These are phyloP conservation scores for Monascus purpureus DNA, from an alignment of 495 filamentous ascomycete species.

Conservation along the genomic window DNA sequence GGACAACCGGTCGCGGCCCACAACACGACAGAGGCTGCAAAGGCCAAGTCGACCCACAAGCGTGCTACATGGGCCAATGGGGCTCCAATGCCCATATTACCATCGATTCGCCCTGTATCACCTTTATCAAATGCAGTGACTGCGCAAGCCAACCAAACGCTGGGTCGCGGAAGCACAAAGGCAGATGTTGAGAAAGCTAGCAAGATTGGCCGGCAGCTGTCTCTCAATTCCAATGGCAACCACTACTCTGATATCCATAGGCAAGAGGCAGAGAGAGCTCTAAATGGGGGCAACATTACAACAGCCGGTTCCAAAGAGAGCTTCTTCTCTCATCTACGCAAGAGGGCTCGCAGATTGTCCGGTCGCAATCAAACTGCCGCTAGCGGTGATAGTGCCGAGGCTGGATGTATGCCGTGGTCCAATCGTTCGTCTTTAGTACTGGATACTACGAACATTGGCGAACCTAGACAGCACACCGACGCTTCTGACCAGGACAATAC, in stretches of 20 bases:
- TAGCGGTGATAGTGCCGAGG: slow-evolving; percentile 72
- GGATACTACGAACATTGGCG: slow-evolving; percentile 42
- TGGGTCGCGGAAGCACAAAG: slow-evolving; percentile 15
- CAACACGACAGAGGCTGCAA: slow-evolving; percentile 31
- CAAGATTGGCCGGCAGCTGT: slow-evolving; percentile 94
- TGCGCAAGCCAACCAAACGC: slow-evolving; percentile 55
- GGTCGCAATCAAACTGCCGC: slow-evolving; percentile 70
- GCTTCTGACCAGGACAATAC: slow-evolving; percentile 59
- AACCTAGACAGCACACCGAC: slow-evolving; percentile 36
- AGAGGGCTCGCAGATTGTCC: slow-evolving; percentile 83
- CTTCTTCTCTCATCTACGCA: slow-evolving; percentile 95
- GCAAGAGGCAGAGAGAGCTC: slow-evolving; percentile 78
- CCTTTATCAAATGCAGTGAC: slow-evolving; percentile 85
- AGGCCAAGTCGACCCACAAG: slow-evolving; percentile 52
- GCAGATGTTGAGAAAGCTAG: slow-evolving; percentile 48
- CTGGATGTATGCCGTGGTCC: slow-evolving; percentile 79
- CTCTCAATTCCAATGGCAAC: slow-evolving; percentile 84
- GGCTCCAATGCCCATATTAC: slow-evolving; percentile 94
- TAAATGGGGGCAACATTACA: slow-evolving; percentile 68
- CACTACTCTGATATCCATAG: slow-evolving; percentile 78
- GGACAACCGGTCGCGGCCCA: slow-evolving; percentile 38
- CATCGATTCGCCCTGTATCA: slow-evolving; percentile 89
- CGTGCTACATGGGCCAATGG: slow-evolving; percentile 81
- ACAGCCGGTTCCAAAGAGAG: slow-evolving; percentile 61
- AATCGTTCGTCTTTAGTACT: slow-evolving; percentile 74